phyloP scores from a whole-genome alignment of 345 rosid genomes.

The Salix arbutifolia region DNA sequence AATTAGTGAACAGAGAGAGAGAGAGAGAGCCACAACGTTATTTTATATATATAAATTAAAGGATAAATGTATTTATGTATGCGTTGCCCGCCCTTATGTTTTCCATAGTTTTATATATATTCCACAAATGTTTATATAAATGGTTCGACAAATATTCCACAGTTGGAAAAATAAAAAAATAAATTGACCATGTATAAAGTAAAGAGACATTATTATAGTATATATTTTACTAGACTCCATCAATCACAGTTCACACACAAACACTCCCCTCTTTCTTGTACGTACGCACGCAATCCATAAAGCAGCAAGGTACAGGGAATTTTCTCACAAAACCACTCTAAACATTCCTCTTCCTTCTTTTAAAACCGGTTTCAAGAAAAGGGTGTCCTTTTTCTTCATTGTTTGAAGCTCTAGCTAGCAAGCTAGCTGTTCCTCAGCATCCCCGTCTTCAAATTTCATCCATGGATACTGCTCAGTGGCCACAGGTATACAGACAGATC shows the following conservation, averaged over 20 bases:
- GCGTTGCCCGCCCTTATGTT: not conserved
- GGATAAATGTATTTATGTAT: not conserved
- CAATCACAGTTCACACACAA: not conserved
- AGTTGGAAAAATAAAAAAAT: not conserved
- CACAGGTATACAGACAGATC: slow-evolving; percentile 64
- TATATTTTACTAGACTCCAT: not conserved
- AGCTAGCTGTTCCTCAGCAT: slow-evolving; percentile 5
- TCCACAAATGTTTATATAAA: not conserved
- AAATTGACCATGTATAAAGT: too few relatives aligned
- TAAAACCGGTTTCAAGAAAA: slow-evolving; percentile 22
- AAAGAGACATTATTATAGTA: not conserved
- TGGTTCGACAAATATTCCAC: slow-evolving; percentile 14
- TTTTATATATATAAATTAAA: not conserved
- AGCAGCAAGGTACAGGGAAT: slow-evolving; percentile 32
- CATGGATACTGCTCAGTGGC: slow-evolving; percentile 98
- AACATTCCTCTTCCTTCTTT: slow-evolving; percentile 36
- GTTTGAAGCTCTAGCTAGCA: not conserved
- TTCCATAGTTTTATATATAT: not conserved
- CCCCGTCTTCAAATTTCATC: slow-evolving; percentile 38
- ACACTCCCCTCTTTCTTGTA: not conserved
- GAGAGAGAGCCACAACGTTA: not conserved
- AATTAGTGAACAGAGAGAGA: not conserved
- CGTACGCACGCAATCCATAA: slow-evolving; percentile 4
- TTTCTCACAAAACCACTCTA: slow-evolving; percentile 38
- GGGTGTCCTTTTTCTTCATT: slow-evolving; percentile 9